Percentiles rank a stretch among this genome's conserved stretches.
These are phyloP conservation scores for Eucalyptus tenuipes DNA, from an alignment of 345 rosid species.

Conservation along the genomic window DNA sequence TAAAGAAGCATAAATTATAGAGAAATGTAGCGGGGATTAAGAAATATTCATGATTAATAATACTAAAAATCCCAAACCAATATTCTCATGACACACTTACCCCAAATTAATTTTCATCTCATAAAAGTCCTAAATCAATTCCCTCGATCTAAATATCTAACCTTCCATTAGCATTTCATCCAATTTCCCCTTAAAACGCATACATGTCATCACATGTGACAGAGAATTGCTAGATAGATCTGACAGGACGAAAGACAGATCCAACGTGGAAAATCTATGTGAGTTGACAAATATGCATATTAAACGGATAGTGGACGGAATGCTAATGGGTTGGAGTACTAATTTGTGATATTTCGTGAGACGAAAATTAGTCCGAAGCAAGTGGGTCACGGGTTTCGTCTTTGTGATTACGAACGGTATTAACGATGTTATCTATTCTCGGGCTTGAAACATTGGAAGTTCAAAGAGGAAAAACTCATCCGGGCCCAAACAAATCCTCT, in stretches of 20 bases:
- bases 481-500: not conserved
- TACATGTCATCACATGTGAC: not conserved
- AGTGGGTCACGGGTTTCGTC: not conserved
- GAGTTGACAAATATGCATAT: not conserved
- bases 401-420: not conserved
- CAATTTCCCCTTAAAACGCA: not conserved
- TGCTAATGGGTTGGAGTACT: not conserved
- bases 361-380: not conserved
- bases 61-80: accelerated
- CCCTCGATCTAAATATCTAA: not conserved
- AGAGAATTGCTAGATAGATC: not conserved
- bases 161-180: not conserved
- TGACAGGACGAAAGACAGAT: accelerated
- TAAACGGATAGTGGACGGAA: accelerated
- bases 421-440: not conserved
- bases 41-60: not conserved
- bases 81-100: accelerated
- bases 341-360: not conserved
- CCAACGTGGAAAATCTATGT: not conserved
- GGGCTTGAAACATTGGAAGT: not conserved
- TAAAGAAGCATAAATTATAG: not conserved
- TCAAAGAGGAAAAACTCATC: not conserved
- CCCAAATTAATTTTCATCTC: not conserved
- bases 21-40: not conserved
- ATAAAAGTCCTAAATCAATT: not conserved